phyloP scores from a whole-genome alignment of 2,329 filamentous ascomycete genomes.

The Myrmaecium sp. region DNA sequence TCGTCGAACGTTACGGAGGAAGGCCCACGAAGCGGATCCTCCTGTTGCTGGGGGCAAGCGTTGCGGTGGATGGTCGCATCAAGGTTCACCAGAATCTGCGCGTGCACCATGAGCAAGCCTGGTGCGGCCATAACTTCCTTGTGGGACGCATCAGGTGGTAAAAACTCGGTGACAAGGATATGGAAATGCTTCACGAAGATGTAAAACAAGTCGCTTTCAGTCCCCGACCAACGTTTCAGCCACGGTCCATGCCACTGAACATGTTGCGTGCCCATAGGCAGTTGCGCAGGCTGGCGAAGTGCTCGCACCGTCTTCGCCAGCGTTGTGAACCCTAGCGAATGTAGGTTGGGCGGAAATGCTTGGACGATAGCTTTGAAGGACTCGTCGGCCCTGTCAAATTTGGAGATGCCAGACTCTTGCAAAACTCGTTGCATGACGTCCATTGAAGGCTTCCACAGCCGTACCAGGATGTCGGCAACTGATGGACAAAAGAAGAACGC shows the following conservation, averaged over 20 bases:
- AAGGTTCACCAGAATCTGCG: conserved; percentile 61
- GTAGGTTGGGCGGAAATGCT: conserved; percentile 52
- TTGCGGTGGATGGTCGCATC: conserved; percentile 75
- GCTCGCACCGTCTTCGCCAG: conserved; percentile 41
- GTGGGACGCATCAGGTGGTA: conserved; percentile 29
- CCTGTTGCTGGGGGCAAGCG: conserved; percentile 20
- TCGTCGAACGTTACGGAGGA: conserved; percentile 49
- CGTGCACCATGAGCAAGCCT: conserved; percentile 63
- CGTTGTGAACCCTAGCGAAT: conserved; percentile 43
- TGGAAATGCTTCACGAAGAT: conserved; percentile 84
- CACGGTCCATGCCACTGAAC: conserved; percentile 78
- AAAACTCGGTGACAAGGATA: conserved; percentile 52
- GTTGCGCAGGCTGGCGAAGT: conserved; percentile 47
- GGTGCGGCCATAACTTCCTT: conserved; percentile 50
- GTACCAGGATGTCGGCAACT: conserved; percentile 65
- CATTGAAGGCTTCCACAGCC: conserved; percentile 59
- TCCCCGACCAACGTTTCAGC: conserved; percentile 71
- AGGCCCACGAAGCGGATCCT: conserved; percentile 19
- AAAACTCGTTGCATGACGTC: conserved; percentile 55
- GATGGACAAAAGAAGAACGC: conserved; percentile 87
- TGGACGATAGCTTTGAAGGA: conserved; percentile 46
- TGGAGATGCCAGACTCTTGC: conserved; percentile 45
- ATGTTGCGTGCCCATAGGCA: conserved; percentile 51
- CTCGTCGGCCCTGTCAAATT: conserved; percentile 31
- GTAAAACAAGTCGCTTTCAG: conserved; percentile 79